These are phyloP conservation scores for Suillus fuscotomentosus DNA, from an alignment of 768 basidiomycete genomes.

Conservation along the genomic window DNA sequence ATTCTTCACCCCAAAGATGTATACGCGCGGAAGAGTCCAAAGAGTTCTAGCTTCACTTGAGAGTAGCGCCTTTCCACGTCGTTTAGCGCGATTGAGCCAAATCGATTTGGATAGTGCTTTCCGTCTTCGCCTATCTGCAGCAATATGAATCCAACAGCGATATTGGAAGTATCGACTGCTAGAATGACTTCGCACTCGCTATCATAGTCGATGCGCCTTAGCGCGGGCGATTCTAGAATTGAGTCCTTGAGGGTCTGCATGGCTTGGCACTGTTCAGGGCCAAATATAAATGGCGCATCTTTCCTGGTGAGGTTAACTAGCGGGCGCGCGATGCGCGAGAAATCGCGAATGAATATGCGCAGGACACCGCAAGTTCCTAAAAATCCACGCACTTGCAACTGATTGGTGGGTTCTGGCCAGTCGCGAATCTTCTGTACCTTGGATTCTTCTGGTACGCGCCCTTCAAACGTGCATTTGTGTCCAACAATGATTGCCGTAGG, in stretches of 20 bases:
- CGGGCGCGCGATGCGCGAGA: slow-evolving; percentile 15
- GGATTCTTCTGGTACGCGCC: slow-evolving; percentile 25
- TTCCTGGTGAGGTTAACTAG: slow-evolving; percentile 28
- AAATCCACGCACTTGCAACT: slow-evolving; percentile 22
- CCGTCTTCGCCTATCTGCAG: slow-evolving; percentile 9
- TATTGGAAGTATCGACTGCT: too few relatives aligned
- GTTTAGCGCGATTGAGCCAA: slow-evolving; percentile 39
- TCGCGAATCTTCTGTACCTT: slow-evolving; percentile 25
- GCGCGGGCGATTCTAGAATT: too few relatives aligned
- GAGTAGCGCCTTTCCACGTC: slow-evolving; percentile 13
- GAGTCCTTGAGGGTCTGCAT: too few relatives aligned
- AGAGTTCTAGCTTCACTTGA: slow-evolving; percentile 28
- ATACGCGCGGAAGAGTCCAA: slow-evolving; percentile 18
- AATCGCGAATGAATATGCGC: slow-evolving; percentile 30
- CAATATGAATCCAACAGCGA: slow-evolving; percentile 13
- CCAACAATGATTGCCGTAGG: slow-evolving; percentile 30
- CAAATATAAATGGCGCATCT: slow-evolving; percentile 21
- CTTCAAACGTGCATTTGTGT: slow-evolving; percentile 36
- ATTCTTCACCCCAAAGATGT: slow-evolving; percentile 26
- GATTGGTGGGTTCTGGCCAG: slow-evolving; percentile 23
- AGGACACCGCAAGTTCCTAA: slow-evolving; percentile 26
- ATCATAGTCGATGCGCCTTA: too few relatives aligned
- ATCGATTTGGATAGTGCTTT: slow-evolving; percentile 26
- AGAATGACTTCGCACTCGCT: too few relatives aligned
- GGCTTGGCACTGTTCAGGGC: neutral